Evolutionary conservation across 176 grass and related monocot species (phyloP).

Genomic region (Aegilops bicornis): DNA sequence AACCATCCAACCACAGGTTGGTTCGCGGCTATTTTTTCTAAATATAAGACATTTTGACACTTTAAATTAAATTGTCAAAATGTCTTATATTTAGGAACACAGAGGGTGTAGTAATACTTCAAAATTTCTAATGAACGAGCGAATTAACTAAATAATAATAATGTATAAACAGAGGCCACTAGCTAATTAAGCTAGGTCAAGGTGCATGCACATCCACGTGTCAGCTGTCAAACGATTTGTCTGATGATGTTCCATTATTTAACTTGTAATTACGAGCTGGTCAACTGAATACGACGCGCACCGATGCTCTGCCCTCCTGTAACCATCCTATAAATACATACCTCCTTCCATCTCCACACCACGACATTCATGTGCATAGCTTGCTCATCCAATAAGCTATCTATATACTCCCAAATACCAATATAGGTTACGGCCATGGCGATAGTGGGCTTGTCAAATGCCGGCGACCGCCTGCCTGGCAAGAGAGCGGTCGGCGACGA

Average conservation of each 20-base stretch:
- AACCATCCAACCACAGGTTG: no score
- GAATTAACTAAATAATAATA: no score
- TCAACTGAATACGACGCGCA: conserved; percentile 8
- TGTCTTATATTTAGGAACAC: no score
- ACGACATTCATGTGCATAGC: neutral
- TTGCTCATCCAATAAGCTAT: neutral
- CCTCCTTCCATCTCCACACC: neutral
- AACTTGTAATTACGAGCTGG: neutral
- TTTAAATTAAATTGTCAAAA: no score
- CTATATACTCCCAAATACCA: neutral
- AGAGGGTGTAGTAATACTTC: no score
- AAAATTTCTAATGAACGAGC: no score
- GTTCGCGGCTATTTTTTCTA: no score
- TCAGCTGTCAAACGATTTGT: neutral
- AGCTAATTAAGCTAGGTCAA: conserved; percentile 1
- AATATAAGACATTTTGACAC: no score
- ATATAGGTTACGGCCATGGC: conserved; percentile 28
- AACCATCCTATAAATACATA: neutral
- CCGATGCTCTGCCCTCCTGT: neutral
- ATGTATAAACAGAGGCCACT: no score
- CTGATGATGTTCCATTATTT: neutral
- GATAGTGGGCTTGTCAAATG: conserved; percentile 16
- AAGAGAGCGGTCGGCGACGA: neutral
- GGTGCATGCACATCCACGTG: conserved; percentile 9
- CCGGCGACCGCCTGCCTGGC: neutral